A percentile compares a stretch with the other conserved stretches of the same genome.
phyloP scores from a whole-genome alignment of 164 flowering plant genomes.

The Litsea cubeba region DNA sequence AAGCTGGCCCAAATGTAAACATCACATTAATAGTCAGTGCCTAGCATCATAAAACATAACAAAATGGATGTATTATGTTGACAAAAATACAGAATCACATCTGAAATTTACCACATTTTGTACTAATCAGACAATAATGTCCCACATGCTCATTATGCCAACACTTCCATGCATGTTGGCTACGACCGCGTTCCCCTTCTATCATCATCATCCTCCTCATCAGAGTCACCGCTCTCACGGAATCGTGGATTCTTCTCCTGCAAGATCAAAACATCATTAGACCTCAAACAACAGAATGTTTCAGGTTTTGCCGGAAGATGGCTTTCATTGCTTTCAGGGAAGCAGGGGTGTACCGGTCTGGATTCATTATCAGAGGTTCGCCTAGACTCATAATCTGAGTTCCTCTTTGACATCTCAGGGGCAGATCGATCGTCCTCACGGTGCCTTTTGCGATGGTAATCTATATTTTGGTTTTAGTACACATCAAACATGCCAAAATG shows the following conservation, averaged over 20 bases:
- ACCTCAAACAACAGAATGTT: background rate
- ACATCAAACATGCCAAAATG: background rate
- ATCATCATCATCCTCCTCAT: slow-evolving; percentile 82
- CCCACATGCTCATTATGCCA: no score
- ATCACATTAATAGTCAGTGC: no score
- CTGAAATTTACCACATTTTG: no score
- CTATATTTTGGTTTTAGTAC: slow-evolving; percentile 24
- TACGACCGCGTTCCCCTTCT: slow-evolving; percentile 42
- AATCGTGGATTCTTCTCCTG: slow-evolving; percentile 98
- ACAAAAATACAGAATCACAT: no score
- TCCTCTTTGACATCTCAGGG: slow-evolving; percentile 58
- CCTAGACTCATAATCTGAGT: slow-evolving; percentile 46
- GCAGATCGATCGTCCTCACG: slow-evolving; percentile 78
- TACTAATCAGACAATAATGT: no score
- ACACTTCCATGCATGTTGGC: background rate
- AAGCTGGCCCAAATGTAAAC: no score
- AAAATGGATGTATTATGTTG: no score
- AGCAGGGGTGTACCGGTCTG: slow-evolving; percentile 57
- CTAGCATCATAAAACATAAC: no score
- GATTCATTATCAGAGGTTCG: slow-evolving; percentile 68
- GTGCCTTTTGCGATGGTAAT: slow-evolving; percentile 63
- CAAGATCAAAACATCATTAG: background rate
- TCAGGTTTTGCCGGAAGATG: background rate
- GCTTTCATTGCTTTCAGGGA: background rate
- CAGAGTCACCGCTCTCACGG: slow-evolving; percentile 97